A percentile compares a stretch with the other conserved stretches of the same genome.
phyloP scores from a whole-genome alignment of 139 green algal species.

The Trebouxia sp. region DNA sequence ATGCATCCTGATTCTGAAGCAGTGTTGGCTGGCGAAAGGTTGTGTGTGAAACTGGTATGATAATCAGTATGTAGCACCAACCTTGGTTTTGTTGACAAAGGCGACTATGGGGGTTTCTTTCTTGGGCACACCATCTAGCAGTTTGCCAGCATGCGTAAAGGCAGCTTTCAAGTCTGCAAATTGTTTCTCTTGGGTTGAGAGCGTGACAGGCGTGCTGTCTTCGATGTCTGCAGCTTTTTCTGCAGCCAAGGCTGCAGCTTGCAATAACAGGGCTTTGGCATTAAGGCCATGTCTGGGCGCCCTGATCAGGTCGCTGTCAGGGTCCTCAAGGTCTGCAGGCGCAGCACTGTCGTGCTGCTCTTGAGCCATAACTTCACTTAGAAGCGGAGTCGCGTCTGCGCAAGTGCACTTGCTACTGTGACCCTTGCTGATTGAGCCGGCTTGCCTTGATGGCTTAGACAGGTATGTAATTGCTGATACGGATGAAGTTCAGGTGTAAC shows the following conservation, averaged over 20 bases:
- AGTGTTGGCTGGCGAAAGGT: too few relatives aligned
- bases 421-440: not conserved
- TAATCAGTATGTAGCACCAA: not conserved
- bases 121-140: not conserved
- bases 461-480: too few relatives aligned
- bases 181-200: not conserved
- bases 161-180: not conserved
- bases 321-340: too few relatives aligned
- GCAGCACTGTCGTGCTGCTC: not conserved
- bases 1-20: too few relatives aligned
- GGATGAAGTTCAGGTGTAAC: too few relatives aligned
- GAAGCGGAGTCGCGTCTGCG: not conserved
- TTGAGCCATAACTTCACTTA: not conserved
- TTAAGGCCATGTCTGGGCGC: not conserved
- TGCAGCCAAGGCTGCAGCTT: not conserved
- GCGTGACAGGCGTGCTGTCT: not conserved
- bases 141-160: not conserved
- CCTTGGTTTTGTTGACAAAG: not conserved
- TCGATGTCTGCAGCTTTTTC: not conserved
- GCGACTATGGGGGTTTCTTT: not conserved
- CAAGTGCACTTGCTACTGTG: not conserved
- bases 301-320: not conserved
- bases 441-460: too few relatives aligned
- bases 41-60: too few relatives aligned
- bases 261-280: conserved; percentile 4